Conservation (phyloP, 2,329 filamentous ascomycete species). For the Helotiales sp. region DNA sequence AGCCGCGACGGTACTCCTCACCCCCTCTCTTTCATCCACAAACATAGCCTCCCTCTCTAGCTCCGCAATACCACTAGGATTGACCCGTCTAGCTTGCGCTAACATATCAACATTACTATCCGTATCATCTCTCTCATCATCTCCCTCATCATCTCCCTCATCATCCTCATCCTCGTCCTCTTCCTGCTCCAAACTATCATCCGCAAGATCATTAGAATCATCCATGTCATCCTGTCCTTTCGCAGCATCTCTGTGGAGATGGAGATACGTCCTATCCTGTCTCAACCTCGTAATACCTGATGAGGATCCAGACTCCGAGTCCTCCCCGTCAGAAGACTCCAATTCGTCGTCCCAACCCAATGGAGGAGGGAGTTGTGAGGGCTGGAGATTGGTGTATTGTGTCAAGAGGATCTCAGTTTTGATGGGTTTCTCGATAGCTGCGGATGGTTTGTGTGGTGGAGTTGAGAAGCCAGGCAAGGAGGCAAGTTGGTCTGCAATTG, state of each 20-base stretch:
- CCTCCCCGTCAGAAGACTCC: slow-evolving; percentile 15
- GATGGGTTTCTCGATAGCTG: slow-evolving; percentile 1
- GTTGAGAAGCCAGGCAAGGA: slow-evolving; percentile 7
- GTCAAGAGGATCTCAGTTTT: slow-evolving; percentile 23
- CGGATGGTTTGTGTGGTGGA: not conserved
- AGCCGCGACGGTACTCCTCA: not conserved
- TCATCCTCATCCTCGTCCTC: not conserved
- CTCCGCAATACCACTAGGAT: slow-evolving; percentile 19
- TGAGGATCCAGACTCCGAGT: slow-evolving; percentile 13
- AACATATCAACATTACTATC: slow-evolving; percentile 27
- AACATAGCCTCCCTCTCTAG: slow-evolving; percentile 23
- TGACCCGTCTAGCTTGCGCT: slow-evolving; percentile 14
- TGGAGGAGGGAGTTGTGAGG: slow-evolving; percentile 26
- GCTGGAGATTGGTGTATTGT: slow-evolving; percentile 9
- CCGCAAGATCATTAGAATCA: not conserved
- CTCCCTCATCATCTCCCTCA: slow-evolving; percentile 12
- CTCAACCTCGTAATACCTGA: not conserved
- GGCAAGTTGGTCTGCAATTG: slow-evolving; percentile 7
- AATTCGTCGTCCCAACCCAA: slow-evolving; percentile 15
- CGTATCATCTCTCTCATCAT: slow-evolving; percentile 18
- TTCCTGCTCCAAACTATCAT: slow-evolving; percentile 5
- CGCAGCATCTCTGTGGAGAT: slow-evolving; percentile 1
- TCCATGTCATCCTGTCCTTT: not conserved
- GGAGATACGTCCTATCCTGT: not conserved
- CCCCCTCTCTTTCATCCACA: not conserved